Evolutionary conservation across 495 filamentous ascomycete species (phyloP), one percentile per base, ranked within the genome.

Genomic region (Elaphomyces granulatus): DNA sequence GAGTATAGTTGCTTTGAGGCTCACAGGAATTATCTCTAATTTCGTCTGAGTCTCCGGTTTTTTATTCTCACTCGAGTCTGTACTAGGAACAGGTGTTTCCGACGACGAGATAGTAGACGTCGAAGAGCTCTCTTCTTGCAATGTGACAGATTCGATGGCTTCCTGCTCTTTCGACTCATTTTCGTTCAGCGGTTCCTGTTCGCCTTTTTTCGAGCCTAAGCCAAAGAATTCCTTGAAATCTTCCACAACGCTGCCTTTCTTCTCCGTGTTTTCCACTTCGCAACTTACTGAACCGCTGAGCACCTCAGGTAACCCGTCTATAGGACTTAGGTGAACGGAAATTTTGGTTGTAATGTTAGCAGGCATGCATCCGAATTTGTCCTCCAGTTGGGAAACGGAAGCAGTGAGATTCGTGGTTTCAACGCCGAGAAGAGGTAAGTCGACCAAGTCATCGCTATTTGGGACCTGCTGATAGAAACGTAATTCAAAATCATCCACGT

Each of bases 181-280:
- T 35, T 72, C 79, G 20, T 77, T 78, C 15, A 94, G 59, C 15
- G 83, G 75, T 48, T 81, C 75, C 59, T 95, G 87, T 21, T 71
- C 74, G 42, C 73, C 77, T 47, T 93, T 87, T 64, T 88, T 83
- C 44, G 76, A 77, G 6, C 90, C 90, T 50, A 95, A 82, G 12
- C 92, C 92, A 51, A 98, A 88, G 43, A 94, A 75, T 40, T 80
- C 85, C 66, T 99, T 99, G 53, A 96, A 81, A 31, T 83, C 83
- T 48, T 94, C 92, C 28, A 87, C 76, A 20, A 96, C 70, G 36
- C 82, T 77, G 16, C 76, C 81, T 52, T 82, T 81, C 63, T 84
- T 87, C 41, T 79, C 77, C 8, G 59, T 45, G 3, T 64, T 70
- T 28, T 78, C 73, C 30, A 81, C 71, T 55, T 88, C 83, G 48